Evolutionary conservation across 2,329 filamentous ascomycete species (phyloP), one percentile per base, ranked within the genome.

Genomic region (Ophiostoma triangulosporum): DNA sequence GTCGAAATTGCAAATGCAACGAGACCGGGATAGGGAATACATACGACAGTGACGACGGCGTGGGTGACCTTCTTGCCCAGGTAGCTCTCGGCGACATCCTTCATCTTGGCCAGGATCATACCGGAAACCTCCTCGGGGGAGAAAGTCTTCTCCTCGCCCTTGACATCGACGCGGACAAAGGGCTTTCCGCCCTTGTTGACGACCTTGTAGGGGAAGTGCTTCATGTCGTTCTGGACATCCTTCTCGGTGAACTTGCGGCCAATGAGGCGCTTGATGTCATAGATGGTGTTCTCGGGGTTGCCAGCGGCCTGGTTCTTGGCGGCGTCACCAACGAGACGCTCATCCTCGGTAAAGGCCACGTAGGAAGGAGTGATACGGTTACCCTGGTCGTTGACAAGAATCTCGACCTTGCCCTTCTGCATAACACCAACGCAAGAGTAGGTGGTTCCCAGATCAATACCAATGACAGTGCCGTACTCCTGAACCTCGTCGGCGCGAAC

Each of bases 181-280:
- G 93, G 93, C 77, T 96, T 95, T 68, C 83, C 89, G 71, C 86
- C 81, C 77, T 93, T 90, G 77, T 86, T 79, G 66, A 88, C 68
- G 57, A 98, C 86, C 75, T 88, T 88, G 85, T 91, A 98, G 65
- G 93, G 91, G 80, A 95, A 96, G 78, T 96, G 87, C 86, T 98
- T 97, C 68, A 93, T 80, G 68, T 98, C 93, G 67, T 76, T 78
- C 75, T 96, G 90, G 61, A 96, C 84, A 60, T 94, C 87, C 75
- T 84, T 86, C 69, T 93, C 87, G 50, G 73, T 72, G 70, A 77
- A 90, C 73, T 90, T 93, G 70, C 86, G 86, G 65, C 87, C 87
- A 66, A 93, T 90, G 64, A 93, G 71, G 68, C 87, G 87, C 86
- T 91, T 93, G 73, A 89, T 75, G 65, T 91, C 86, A 66, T 76